These are phyloP conservation scores for Saturnispora galanensis DNA, from an alignment of 805 yeast genomes.

Conservation along the genomic window DNA sequence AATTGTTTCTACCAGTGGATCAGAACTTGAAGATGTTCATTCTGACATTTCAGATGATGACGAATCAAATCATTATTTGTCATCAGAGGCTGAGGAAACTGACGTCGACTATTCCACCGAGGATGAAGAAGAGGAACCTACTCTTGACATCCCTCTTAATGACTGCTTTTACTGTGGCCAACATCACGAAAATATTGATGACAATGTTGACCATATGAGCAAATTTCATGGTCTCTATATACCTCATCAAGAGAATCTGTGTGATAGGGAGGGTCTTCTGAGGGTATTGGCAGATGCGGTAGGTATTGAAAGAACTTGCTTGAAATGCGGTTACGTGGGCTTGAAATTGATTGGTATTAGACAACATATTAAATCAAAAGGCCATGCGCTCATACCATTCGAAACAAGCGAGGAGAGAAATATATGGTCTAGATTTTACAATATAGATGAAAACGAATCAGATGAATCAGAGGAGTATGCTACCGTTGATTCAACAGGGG, in stretches of 20 bases:
- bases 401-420: constrained; percentile 68
- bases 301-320: constrained; percentile 69
- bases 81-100: constrained; percentile 11
- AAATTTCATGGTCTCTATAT: constrained; percentile 72
- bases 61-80: not conserved
- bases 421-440: constrained; percentile 66
- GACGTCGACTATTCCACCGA: constrained; percentile 13
- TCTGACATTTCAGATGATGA: constrained; percentile 13
- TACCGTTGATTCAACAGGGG: constrained; percentile 31
- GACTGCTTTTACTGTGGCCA: constrained; percentile 42
- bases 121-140: constrained; percentile 15
- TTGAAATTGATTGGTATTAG: constrained; percentile 72
- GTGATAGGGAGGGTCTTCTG: constrained; percentile 61
- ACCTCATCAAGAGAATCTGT: constrained; percentile 68
- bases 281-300: constrained; percentile 65
- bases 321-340: constrained; percentile 76
- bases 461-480: constrained; percentile 9
- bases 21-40: constrained; percentile 16
- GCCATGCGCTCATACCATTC: constrained; percentile 84
- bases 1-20: constrained; percentile 14
- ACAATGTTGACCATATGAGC: constrained; percentile 61
- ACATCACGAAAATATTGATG: constrained; percentile 31
- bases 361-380: constrained; percentile 73
- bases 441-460: constrained; percentile 31
- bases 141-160: constrained; percentile 29